Percentiles rank a stretch among this genome's conserved stretches.
Evolutionary conservation across 2,329 filamentous ascomycete species (phyloP).

Genomic region (Sclerotinia glacialis): DNA sequence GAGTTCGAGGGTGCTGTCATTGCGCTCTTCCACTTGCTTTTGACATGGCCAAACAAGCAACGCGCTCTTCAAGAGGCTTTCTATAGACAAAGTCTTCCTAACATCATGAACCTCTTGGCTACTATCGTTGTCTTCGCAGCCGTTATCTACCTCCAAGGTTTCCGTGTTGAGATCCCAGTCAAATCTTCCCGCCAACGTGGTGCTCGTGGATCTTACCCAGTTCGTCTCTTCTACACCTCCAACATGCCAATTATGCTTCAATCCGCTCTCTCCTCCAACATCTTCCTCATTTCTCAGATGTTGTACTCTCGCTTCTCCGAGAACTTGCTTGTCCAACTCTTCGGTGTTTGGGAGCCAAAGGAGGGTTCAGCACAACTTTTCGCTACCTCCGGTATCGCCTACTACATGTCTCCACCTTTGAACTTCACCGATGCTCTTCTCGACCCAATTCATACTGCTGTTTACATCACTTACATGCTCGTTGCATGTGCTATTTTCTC

Average conservation of each 20-base stretch:
- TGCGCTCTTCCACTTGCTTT: constrained; percentile 92
- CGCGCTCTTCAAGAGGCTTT: constrained; percentile 97
- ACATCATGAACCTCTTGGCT: constrained; percentile 97
- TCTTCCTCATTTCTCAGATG: constrained; percentile 99
- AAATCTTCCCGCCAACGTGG: constrained; percentile 99
- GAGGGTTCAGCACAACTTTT: constrained; percentile 95
- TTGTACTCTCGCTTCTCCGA: constrained; percentile 98
- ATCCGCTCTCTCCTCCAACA: constrained; percentile 96
- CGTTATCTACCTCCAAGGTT: constrained; percentile 98
- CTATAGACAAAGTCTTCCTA: constrained; percentile 98
- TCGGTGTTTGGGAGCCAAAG: constrained; percentile 97
- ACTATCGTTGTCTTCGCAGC: constrained; percentile 92
- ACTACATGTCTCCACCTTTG: constrained; percentile 99
- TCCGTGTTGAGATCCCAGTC: constrained; percentile 99
- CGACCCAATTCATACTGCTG: constrained; percentile 92
- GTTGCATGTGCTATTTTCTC: constrained; percentile 97
- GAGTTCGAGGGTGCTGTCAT: constrained; percentile 99
- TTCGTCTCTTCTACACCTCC: constrained; percentile 99
- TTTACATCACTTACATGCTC: constrained; percentile 98
- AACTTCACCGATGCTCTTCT: constrained; percentile 97
- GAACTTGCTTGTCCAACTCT: constrained; percentile 94
- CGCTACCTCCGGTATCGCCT: constrained; percentile 88
- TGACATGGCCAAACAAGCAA: constrained; percentile 99
- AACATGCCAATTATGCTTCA: constrained; percentile 99
- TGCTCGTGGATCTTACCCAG: constrained; percentile 94